Evolutionary conservation across 2,329 filamentous ascomycete species (phyloP).

Genomic region (Fusarium algeriense): DNA sequence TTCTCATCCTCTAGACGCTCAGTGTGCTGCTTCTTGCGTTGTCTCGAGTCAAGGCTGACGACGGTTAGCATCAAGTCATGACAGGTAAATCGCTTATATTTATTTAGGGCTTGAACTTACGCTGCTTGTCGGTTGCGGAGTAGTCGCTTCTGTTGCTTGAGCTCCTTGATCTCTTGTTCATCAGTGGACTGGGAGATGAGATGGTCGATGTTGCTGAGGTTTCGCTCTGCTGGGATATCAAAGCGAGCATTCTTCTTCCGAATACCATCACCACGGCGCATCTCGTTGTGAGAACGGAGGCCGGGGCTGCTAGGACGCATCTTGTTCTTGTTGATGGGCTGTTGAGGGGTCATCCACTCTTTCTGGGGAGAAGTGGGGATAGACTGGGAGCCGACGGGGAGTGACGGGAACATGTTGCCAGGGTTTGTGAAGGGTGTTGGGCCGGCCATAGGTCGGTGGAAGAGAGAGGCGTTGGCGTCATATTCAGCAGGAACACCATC

Average conservation of each 20-base stretch:
- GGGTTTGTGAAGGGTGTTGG: slow-evolving; percentile 69
- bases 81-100: not conserved
- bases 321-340: slow-evolving; percentile 65
- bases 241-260: slow-evolving; percentile 99
- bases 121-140: slow-evolving; percentile 96
- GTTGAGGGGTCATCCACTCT: slow-evolving; percentile 66
- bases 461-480: slow-evolving; percentile 65
- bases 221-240: slow-evolving; percentile 94
- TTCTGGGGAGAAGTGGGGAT: slow-evolving; percentile 69
- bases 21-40: slow-evolving; percentile 98
- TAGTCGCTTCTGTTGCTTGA: slow-evolving; percentile 97
- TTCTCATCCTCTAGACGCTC: slow-evolving; percentile 97
- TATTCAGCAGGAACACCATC: slow-evolving; percentile 68
- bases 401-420: slow-evolving; percentile 66
- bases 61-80: slow-evolving; percentile 27
- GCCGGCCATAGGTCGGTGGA: slow-evolving; percentile 65
- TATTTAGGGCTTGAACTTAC: slow-evolving; percentile 65
- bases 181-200: slow-evolving; percentile 89
- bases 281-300: slow-evolving; percentile 80
- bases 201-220: slow-evolving; percentile 93
- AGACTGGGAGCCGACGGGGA: slow-evolving; percentile 61
- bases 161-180: slow-evolving; percentile 94
- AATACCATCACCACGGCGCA: slow-evolving; percentile 86
- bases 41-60: slow-evolving; percentile 88
- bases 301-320: slow-evolving; percentile 76